These are phyloP conservation scores for Serendipita vermifera DNA, from an alignment of 768 basidiomycete genomes.

Conservation along the genomic window DNA sequence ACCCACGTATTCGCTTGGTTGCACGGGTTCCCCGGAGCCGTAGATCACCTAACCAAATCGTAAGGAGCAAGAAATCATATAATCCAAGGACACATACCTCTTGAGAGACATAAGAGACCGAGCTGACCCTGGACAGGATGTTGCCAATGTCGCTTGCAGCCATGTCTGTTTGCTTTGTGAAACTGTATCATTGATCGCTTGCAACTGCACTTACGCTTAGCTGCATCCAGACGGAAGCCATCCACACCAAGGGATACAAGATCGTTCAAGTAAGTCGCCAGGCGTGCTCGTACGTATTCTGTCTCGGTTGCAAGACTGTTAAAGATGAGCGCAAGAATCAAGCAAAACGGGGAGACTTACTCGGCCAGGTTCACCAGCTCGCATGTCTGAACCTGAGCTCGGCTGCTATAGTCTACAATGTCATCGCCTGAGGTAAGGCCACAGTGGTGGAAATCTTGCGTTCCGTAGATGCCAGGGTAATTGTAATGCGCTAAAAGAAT, in stretches of 20 bases:
- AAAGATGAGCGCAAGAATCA: not conserved
- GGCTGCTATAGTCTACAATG: slow-evolving; percentile 42
- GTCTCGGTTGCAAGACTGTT: slow-evolving; percentile 33
- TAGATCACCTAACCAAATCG: slow-evolving; percentile 23
- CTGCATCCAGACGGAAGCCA: slow-evolving; percentile 49
- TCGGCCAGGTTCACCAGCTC: slow-evolving; percentile 40
- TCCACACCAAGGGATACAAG: slow-evolving; percentile 42
- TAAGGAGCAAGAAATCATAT: not conserved
- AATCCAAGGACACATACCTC: slow-evolving; percentile 30
- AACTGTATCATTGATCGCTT: not conserved
- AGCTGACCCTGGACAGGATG: slow-evolving; percentile 34
- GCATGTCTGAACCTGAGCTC: slow-evolving; percentile 42
- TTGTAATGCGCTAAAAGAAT: slow-evolving; percentile 13
- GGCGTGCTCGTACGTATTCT: slow-evolving; percentile 39
- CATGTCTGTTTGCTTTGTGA: slow-evolving; percentile 32
- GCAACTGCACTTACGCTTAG: slow-evolving; percentile 19
- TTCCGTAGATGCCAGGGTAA: slow-evolving; percentile 16
- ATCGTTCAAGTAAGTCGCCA: slow-evolving; percentile 48
- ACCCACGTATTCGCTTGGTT: slow-evolving; percentile 41
- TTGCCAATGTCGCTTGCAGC: slow-evolving; percentile 38
- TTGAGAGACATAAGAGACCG: slow-evolving; percentile 46
- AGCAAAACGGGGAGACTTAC: slow-evolving; percentile 24
- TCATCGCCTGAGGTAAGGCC: slow-evolving; percentile 39
- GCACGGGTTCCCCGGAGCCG: slow-evolving; percentile 38
- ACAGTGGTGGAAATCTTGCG: slow-evolving; percentile 51